Percentiles rank a stretch among this genome's conserved stretches.
These are phyloP conservation scores for Amylostereum areolatum DNA, from an alignment of 1,284 basidiomycete genomes.

Conservation along the genomic window DNA sequence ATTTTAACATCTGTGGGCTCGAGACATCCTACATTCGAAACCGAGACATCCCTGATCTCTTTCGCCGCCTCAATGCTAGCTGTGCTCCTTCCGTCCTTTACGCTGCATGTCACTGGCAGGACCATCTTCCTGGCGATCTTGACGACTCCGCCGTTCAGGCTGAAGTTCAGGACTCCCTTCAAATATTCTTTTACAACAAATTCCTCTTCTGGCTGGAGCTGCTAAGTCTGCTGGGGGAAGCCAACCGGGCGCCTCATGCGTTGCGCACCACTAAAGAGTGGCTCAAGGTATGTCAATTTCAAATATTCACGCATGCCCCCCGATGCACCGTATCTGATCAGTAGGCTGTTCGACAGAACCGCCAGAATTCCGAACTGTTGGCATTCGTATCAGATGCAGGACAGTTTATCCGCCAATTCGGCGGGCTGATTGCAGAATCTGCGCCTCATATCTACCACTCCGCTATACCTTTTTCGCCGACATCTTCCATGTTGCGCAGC, in stretches of 20 bases:
- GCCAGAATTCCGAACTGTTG: too few species aligned
- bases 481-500: not conserved
- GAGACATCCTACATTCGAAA: slow-evolving; percentile 9
- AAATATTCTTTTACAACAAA: slow-evolving; percentile 6
- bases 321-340: too few species aligned
- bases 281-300: not conserved
- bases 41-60: slow-evolving; percentile 4
- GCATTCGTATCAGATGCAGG: too few species aligned
- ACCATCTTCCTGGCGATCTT: slow-evolving; percentile 5
- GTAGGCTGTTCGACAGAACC: too few species aligned
- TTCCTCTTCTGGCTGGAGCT: slow-evolving; percentile 15
- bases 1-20: slow-evolving; percentile 12
- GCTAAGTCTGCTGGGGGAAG: slow-evolving; percentile 4
- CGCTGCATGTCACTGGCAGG: slow-evolving; percentile 9
- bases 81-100: slow-evolving; percentile 7
- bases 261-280: not conserved
- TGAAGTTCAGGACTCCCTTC: not conserved
- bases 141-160: not conserved
- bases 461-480: slow-evolving; percentile 9
- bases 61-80: not conserved
- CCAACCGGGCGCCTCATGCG: not conserved
- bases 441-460: slow-evolving; percentile 13
- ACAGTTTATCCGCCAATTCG: slow-evolving; percentile 2
- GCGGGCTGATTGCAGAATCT: not conserved
- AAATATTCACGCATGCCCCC: not conserved